Conservation (phyloP, 1,284 basidiomycete species). For the Cystobasidium pallidum region DNA sequence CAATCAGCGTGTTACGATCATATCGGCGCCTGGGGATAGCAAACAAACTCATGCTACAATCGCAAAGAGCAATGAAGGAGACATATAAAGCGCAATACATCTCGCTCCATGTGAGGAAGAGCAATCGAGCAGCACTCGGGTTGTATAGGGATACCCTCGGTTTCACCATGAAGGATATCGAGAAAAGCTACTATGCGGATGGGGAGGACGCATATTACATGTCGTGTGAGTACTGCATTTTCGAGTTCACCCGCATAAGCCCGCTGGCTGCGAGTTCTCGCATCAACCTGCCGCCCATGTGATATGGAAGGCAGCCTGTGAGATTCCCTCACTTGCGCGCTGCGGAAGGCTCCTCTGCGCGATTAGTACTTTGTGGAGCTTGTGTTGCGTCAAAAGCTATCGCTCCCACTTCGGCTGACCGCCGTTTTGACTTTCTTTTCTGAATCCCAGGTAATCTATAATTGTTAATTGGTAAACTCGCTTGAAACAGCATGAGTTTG, state of each 20-base stretch:
- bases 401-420: not conserved
- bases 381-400: not conserved
- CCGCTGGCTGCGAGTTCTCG: no score
- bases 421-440: not conserved
- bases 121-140: constrained; percentile 79
- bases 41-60: constrained; percentile 82
- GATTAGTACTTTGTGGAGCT: not conserved
- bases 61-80: constrained; percentile 83
- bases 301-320: no score
- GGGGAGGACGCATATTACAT: constrained; percentile 91
- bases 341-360: not conserved
- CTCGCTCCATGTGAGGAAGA: constrained; percentile 82
- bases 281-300: no score
- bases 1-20: constrained; percentile 82
- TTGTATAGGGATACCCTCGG: constrained; percentile 82
- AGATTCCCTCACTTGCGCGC: not conserved
- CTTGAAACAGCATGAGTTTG: not conserved
- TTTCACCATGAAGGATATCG: constrained; percentile 73
- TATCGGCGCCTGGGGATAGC: constrained; percentile 83
- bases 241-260: no score
- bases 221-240: constrained; percentile 61
- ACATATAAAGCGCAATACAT: constrained; percentile 76
- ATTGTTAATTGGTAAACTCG: not conserved
- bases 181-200: constrained; percentile 85
- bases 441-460: not conserved